Conservation (phyloP, 768 basidiomycete species). For the Lactarius hengduanensis region DNA sequence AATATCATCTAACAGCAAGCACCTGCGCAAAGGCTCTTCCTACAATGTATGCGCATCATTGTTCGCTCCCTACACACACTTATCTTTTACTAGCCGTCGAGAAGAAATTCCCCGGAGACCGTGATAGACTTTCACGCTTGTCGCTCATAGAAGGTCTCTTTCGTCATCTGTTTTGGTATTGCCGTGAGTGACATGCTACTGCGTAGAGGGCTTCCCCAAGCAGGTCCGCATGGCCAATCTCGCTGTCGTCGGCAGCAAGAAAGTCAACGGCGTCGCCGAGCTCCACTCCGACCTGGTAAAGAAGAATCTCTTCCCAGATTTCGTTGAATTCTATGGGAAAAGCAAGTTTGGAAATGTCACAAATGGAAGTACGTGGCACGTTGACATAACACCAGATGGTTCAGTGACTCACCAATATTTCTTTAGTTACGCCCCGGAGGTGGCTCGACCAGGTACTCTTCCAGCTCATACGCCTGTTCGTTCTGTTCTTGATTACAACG, state of each 20-base stretch:
- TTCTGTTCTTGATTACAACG: conserved; percentile 28
- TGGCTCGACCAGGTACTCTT: conserved; percentile 77
- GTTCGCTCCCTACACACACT: neutral
- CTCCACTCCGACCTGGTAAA: conserved; percentile 88
- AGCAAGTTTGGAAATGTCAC: conserved; percentile 94
- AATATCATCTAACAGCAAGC: conserved; percentile 4
- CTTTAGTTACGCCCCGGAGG: conserved; percentile 80
- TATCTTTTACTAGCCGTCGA: conserved; percentile 62
- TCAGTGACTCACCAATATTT: neutral
- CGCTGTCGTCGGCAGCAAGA: conserved; percentile 84
- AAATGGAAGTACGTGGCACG: conserved; percentile 67
- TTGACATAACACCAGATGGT: neutral
- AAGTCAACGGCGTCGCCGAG: conserved; percentile 97
- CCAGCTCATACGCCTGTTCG: neutral
- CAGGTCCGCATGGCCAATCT: conserved; percentile 90
- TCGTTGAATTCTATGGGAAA: conserved; percentile 87
- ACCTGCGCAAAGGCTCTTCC: conserved; percentile 49
- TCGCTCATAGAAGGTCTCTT: conserved; percentile 81
- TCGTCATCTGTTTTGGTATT: neutral
- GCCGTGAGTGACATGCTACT: neutral
- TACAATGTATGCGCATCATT: conserved; percentile 53
- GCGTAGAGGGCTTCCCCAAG: conserved; percentile 77
- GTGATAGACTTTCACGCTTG: conserved; percentile 79
- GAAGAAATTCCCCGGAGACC: conserved; percentile 85
- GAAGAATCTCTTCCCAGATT: conserved; percentile 84